Percentiles rank a stretch among this genome's conserved stretches.
These are phyloP conservation scores for Massarina eburnea DNA, from an alignment of 2,329 filamentous ascomycete genomes.

Conservation along the genomic window DNA sequence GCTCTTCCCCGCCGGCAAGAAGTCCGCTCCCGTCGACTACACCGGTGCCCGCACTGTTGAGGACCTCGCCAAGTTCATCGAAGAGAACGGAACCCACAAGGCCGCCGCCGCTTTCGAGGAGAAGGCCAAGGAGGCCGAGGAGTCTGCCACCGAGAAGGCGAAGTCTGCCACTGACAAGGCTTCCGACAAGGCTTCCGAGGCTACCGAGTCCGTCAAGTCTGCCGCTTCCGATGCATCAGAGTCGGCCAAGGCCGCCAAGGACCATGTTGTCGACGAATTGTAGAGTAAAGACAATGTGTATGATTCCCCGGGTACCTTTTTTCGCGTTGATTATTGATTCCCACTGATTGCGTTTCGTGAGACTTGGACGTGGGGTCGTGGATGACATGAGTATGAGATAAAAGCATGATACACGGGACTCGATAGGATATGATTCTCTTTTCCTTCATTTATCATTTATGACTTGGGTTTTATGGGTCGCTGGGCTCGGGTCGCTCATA, in stretches of 20 bases:
- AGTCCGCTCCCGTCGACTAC: constrained; percentile 84
- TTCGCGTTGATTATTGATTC: constrained; percentile 8
- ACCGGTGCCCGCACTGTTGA: constrained; percentile 83
- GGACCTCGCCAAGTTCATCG: constrained; percentile 88
- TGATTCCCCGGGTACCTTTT: constrained; percentile 1
- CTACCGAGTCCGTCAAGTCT: constrained; percentile 41
- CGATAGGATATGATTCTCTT: not conserved
- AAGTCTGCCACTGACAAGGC: constrained; percentile 46
- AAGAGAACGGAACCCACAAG: constrained; percentile 91
- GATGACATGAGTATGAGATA: constrained; percentile 7
- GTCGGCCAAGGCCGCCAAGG: constrained; percentile 41
- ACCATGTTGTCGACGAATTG: constrained; percentile 70
- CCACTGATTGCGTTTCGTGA: not conserved
- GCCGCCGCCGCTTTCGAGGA: constrained; percentile 66
- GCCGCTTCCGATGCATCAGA: constrained; percentile 41
- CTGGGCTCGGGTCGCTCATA: constrained; percentile 6
- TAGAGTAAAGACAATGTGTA: constrained; percentile 55
- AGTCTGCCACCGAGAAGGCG: constrained; percentile 51
- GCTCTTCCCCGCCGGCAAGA: constrained; percentile 88
- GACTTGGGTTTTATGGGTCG: not conserved
- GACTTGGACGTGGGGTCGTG: not conserved
- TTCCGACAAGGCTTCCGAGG: constrained; percentile 34
- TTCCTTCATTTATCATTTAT: constrained; percentile 1
- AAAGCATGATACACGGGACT: constrained; percentile 2
- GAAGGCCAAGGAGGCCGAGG: constrained; percentile 52